These are phyloP conservation scores for Onygena corvina DNA, from an alignment of 2,329 filamentous ascomycete genomes.

Conservation along the genomic window DNA sequence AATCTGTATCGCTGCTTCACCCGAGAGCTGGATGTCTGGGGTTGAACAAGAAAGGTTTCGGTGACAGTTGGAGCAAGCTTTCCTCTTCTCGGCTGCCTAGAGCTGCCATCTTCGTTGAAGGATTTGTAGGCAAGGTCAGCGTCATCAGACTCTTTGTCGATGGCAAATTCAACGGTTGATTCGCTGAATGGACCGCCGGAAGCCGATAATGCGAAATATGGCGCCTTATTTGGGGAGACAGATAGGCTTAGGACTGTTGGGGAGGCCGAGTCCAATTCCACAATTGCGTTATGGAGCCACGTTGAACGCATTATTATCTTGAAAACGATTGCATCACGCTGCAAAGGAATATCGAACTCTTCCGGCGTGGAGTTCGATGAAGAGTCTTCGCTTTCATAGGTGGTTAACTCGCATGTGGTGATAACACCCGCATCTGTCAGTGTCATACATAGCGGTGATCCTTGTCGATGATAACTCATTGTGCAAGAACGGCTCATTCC, in stretches of 20 bases:
- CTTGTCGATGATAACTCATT: constrained; percentile 61
- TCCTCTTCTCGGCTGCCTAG: constrained; percentile 24
- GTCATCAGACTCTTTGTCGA: constrained; percentile 30
- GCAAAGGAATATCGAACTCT: constrained; percentile 59
- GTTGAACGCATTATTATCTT: constrained; percentile 82
- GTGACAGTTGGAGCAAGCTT: constrained; percentile 35
- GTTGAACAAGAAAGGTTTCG: constrained; percentile 45
- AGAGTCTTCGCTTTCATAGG: constrained; percentile 68
- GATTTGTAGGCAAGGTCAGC: constrained; percentile 24
- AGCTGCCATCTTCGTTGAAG: constrained; percentile 28
- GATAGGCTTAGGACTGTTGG: constrained; percentile 60
- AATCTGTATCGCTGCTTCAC: constrained; percentile 79
- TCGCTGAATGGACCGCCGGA: constrained; percentile 47
- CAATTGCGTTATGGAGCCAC: constrained; percentile 41
- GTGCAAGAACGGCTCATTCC: constrained; percentile 79
- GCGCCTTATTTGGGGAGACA: constrained; percentile 47
- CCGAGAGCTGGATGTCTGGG: constrained; percentile 46
- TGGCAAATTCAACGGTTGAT: constrained; percentile 48
- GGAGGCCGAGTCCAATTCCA: constrained; percentile 49
- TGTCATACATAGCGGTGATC: constrained; percentile 69
- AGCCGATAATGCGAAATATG: constrained; percentile 64
- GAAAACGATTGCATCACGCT: constrained; percentile 64
- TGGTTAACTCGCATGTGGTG: constrained; percentile 80
- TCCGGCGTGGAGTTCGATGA: constrained; percentile 33
- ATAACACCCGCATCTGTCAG: constrained; percentile 77